These are phyloP conservation scores for Flaveria ramosissima DNA, from an alignment of 129 eudicot genomes.

Conservation along the genomic window DNA sequence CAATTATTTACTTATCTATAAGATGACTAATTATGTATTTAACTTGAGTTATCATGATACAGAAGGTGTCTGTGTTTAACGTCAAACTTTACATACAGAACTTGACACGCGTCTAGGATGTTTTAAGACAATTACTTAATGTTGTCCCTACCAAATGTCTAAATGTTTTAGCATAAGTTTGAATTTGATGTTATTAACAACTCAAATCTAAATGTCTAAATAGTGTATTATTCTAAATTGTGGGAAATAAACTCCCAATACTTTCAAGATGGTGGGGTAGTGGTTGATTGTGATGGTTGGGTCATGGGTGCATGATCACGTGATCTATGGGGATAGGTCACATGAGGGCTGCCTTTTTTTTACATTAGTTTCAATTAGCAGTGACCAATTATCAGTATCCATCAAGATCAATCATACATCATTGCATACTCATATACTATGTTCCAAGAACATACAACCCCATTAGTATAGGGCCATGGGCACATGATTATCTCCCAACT, in stretches of 20 bases:
- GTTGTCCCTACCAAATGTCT: slow-evolving; percentile 13
- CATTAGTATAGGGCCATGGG: slow-evolving; percentile 44
- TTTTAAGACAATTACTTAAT: background rate
- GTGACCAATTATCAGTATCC: slow-evolving; percentile 45
- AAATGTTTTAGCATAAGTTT: background rate
- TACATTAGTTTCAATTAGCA: slow-evolving; percentile 41
- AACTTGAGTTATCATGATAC: background rate
- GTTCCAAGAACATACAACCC: slow-evolving; percentile 56
- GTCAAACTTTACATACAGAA: background rate
- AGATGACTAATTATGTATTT: background rate
- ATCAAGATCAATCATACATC: slow-evolving; percentile 30
- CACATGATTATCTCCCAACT: slow-evolving; percentile 42
- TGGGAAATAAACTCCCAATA: background rate
- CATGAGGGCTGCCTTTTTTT: slow-evolving; percentile 60
- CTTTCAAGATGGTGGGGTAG: slow-evolving; percentile 26
- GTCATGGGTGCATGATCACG: slow-evolving; percentile 56
- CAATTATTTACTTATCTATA: slow-evolving; percentile 1
- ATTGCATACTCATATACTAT: slow-evolving; percentile 48
- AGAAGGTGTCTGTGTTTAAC: background rate
- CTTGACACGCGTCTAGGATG: too few relatives aligned
- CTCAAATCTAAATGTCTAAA: background rate
- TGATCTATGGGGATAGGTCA: slow-evolving; percentile 44
- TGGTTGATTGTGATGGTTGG: slow-evolving; percentile 44
- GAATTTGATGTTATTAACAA: slow-evolving; percentile 17
- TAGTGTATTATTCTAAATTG: background rate